Evolutionary conservation across 2,329 filamentous ascomycete species (phyloP).

Genomic region (Nothophoma quercina): DNA sequence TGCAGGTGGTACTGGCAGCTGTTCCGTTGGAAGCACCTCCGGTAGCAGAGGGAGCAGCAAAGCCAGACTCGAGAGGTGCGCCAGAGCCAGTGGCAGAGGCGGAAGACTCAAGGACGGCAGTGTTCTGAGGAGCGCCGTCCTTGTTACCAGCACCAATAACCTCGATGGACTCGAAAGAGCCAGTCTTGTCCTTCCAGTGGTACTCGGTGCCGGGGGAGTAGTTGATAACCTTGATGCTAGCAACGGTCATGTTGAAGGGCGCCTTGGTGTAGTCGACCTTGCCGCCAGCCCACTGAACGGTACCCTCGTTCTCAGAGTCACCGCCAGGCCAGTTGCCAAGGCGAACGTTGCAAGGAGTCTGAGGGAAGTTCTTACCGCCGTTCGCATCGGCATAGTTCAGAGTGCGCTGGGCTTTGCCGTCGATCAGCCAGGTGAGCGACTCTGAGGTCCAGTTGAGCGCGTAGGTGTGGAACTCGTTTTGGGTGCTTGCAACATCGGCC

Average conservation of each 20-base stretch:
- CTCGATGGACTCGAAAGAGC: slow-evolving; percentile 59
- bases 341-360: slow-evolving; percentile 73
- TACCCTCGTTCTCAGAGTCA: slow-evolving; percentile 61
- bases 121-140: slow-evolving; percentile 42
- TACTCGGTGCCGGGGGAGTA: slow-evolving; percentile 61
- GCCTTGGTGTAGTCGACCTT: slow-evolving; percentile 55
- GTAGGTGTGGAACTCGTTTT: slow-evolving; percentile 70
- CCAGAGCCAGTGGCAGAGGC: slow-evolving; percentile 38
- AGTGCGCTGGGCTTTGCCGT: slow-evolving; percentile 70
- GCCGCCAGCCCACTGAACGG: slow-evolving; percentile 73
- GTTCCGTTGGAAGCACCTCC: slow-evolving; percentile 12
- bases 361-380: slow-evolving; percentile 71
- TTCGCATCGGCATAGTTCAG: slow-evolving; percentile 65
- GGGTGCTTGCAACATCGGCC: slow-evolving; percentile 64
- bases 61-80: slow-evolving; percentile 32
- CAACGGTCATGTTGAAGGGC: slow-evolving; percentile 62
- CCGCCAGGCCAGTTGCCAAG: slow-evolving; percentile 60
- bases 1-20: slow-evolving; percentile 26
- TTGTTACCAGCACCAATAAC: slow-evolving; percentile 47
- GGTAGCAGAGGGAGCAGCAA: slow-evolving; percentile 32
- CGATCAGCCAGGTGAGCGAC: slow-evolving; percentile 72
- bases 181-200: slow-evolving; percentile 58
- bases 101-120: slow-evolving; percentile 29
- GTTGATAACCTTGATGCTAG: slow-evolving; percentile 60
- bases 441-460: slow-evolving; percentile 76